A percentile compares a stretch with the other conserved stretches of the same genome.
Evolutionary conservation across 352 stramenopile genomes (phyloP).

Genomic region (Phytophthora sojae): DNA sequence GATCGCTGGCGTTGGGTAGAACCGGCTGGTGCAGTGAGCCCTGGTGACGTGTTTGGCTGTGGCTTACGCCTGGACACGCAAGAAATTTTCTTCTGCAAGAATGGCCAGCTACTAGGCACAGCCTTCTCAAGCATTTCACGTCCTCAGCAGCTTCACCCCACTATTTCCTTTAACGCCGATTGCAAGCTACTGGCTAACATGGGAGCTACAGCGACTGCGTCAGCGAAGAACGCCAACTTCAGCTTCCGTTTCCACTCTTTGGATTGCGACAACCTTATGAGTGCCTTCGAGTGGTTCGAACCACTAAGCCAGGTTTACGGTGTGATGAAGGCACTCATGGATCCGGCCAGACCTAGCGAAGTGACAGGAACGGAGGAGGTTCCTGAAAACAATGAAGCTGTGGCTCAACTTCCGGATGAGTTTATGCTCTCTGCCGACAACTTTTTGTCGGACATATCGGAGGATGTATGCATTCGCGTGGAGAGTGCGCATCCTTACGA

Average conservation of each 20-base stretch:
- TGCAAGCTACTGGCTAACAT: slow-evolving; percentile 85
- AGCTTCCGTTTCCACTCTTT: slow-evolving; percentile 84
- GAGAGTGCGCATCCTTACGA: slow-evolving; percentile 86
- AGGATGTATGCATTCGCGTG: slow-evolving; percentile 84
- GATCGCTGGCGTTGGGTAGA: slow-evolving; percentile 86
- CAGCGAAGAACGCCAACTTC: slow-evolving; percentile 60
- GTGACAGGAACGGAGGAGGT: slow-evolving; percentile 2
- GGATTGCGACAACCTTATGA: slow-evolving; percentile 88
- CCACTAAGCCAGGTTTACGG: slow-evolving; percentile 86
- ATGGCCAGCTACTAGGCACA: slow-evolving; percentile 77
- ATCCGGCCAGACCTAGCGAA: slow-evolving; percentile 41
- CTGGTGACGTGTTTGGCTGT: slow-evolving; percentile 82
- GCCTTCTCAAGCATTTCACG: slow-evolving; percentile 79
- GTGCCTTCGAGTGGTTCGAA: slow-evolving; percentile 89
- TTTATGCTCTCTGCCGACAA: slow-evolving; percentile 91
- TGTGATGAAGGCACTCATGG: slow-evolving; percentile 85
- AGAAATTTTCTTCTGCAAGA: slow-evolving; percentile 90
- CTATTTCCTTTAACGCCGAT: slow-evolving; percentile 77
- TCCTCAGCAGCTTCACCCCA: slow-evolving; percentile 65
- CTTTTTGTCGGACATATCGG: slow-evolving; percentile 86
- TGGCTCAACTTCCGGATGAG: slow-evolving; percentile 66
- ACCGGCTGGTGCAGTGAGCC: slow-evolving; percentile 42
- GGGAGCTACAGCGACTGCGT: slow-evolving; percentile 45
- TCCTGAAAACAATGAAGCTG: slow-evolving; percentile 5
- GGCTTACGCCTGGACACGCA: slow-evolving; percentile 81